Base-by-base conservation (phyloP, 192 early-diverging fungal genomes). In the Coemansia sp. region DNA sequence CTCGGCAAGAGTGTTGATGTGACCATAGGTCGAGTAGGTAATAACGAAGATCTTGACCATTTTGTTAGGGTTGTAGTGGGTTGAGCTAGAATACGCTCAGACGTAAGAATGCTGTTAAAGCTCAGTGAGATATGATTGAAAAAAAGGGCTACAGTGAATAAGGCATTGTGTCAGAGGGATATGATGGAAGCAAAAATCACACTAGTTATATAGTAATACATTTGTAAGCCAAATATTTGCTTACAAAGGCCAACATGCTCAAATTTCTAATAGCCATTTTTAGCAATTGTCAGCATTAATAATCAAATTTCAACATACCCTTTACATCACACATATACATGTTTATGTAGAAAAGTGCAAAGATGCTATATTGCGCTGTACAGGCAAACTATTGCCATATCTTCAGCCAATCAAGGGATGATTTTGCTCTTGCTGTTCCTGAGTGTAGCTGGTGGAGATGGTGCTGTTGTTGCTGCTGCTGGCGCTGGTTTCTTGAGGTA, bases 11-110 rank as follows among this genome's bases (percentile, higher is more conserved):
- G 71, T 84, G 69, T 86, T 84, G 75, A 92, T 74, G 82, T 94
- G 93, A 55, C 86, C 85, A 71, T 87, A 88, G 25, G 74, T 76
- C 28, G 88, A 87, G 83, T 92, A 87, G 54, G 87, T 85, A 47
- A 90, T 82, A 60, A 92, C 85, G 74, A 84, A 86, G 52, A 92
- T 81, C 60, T 67, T 73, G 60, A 47, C 60, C 71, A 73, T 71
- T 44, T 61, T 62, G n/a, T 3, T 10, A 58, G 50, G 23, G 3
- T 30, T 32, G 28, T 9, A 12, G 18, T 28, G 19, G 12, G n/a
- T 31, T 50, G 34, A 12, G 10, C 34, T 38, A 2, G 16, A 38
- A 34, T 0, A 16, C 3, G 14, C 31, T 51, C 21, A 49, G 18
- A 49, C 27, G 12, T 49, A 24, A 49, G 12, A 47, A 27, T 18